A percentile compares a stretch with the other conserved stretches of the same genome.
Conservation (phyloP, 164 flowering plant species). For the Chimonanthus praecox region DNA sequence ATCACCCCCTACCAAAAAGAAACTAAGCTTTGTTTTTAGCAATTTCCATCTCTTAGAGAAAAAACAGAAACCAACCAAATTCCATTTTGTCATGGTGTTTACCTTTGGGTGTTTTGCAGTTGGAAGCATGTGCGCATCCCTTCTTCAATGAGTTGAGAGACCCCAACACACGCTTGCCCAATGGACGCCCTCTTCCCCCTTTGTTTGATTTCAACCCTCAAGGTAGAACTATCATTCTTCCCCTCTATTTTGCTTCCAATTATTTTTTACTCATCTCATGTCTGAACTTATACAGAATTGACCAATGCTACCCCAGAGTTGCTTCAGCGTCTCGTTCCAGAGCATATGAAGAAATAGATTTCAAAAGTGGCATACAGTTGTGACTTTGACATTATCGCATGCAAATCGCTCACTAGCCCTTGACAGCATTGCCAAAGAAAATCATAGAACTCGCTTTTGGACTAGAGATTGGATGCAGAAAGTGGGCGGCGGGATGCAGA, state of each 20-base stretch:
- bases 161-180: slow-evolving; percentile 65
- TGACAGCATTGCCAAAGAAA: background rate
- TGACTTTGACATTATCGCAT: background rate
- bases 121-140: slow-evolving; percentile 92
- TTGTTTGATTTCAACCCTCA: slow-evolving; percentile 80
- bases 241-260: background rate
- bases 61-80: too few species aligned
- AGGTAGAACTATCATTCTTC: slow-evolving; percentile 36
- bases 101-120: slow-evolving; percentile 26
- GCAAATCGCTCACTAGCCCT: background rate
- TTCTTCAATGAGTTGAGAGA: slow-evolving; percentile 86
- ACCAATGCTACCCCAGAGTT: slow-evolving; percentile 55
- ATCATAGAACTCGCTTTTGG: background rate
- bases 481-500: background rate
- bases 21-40: too few species aligned
- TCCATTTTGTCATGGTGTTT: too few species aligned
- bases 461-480: background rate
- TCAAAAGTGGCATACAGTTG: background rate
- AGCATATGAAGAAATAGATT: slow-evolving; percentile 41
- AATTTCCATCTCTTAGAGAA: too few species aligned
- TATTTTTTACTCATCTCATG: background rate
- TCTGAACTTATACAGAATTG: slow-evolving; percentile 40
- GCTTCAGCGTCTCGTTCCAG: slow-evolving; percentile 62
- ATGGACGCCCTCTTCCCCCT: slow-evolving; percentile 74
- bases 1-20: too few species aligned